These are phyloP conservation scores for Cytospora paraplurivora DNA, from an alignment of 2,329 filamentous ascomycete genomes.

Conservation along the genomic window DNA sequence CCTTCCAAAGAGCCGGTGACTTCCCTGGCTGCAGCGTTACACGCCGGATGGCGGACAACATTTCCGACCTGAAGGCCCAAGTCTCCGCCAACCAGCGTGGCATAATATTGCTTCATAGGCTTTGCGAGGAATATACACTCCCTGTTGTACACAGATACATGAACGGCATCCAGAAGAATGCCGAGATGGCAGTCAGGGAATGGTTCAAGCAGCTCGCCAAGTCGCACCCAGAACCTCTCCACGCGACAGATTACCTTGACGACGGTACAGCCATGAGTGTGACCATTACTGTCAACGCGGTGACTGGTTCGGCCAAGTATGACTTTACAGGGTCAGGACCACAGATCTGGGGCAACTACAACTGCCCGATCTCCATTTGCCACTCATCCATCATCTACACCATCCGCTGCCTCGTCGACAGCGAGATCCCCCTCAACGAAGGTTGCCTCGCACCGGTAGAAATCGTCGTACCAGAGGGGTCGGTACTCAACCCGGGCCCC, in stretches of 20 bases:
- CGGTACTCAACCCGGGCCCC: conserved; percentile 39
- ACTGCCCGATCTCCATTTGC: conserved; percentile 41
- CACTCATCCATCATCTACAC: conserved; percentile 43
- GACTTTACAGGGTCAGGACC: conserved; percentile 41
- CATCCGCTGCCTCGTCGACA: conserved; percentile 39
- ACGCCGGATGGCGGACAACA: conserved; percentile 44
- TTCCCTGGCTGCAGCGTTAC: conserved; percentile 43
- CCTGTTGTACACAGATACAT: conserved; percentile 42
- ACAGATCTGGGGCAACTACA: conserved; percentile 41
- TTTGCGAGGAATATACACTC: conserved; percentile 40
- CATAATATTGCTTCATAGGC: conserved; percentile 38
- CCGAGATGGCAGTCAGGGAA: conserved; percentile 41
- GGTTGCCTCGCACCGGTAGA: conserved; percentile 40
- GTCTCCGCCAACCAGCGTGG: conserved; percentile 48
- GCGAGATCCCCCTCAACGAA: conserved; percentile 42
- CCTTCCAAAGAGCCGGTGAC: conserved; percentile 36
- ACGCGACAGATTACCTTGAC: conserved; percentile 40
- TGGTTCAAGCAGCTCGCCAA: conserved; percentile 44
- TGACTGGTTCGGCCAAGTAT: conserved; percentile 37
- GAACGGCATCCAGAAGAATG: conserved; percentile 46
- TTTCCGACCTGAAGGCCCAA: conserved; percentile 48
- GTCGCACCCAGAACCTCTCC: conserved; percentile 41
- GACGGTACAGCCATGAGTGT: conserved; percentile 41
- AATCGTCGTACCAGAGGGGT: conserved; percentile 37
- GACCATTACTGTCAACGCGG: conserved; percentile 35